Conservation (phyloP, 768 basidiomycete species). For the Leccinum olivaceopallidum region DNA sequence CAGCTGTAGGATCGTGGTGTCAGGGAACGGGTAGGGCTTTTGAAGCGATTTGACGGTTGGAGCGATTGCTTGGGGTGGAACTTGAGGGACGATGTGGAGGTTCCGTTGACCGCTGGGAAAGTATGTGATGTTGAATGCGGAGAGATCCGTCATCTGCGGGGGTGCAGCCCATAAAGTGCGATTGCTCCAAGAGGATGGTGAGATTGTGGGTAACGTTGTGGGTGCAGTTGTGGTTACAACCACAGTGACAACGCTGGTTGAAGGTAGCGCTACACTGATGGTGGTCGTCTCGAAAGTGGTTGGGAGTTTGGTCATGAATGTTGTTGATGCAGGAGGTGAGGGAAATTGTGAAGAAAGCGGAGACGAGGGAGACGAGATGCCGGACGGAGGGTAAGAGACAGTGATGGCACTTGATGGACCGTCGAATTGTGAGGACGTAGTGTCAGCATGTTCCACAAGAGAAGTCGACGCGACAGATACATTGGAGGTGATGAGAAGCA, state of each 20-base stretch:
- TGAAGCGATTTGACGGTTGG: constrained; percentile 16
- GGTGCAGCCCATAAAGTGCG: constrained; percentile 52
- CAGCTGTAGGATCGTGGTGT: constrained; percentile 55
- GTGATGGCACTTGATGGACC: background rate
- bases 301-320: constrained; percentile 12
- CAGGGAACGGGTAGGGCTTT: constrained; percentile 18
- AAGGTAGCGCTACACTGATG: background rate
- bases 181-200: constrained; percentile 15
- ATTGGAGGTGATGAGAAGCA: background rate
- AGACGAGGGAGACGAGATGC: background rate
- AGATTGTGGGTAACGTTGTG: background rate
- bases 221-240: constrained; percentile 8
- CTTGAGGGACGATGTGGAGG: constrained; percentile 52
- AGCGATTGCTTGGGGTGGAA: constrained; percentile 40
- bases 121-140: constrained; percentile 56
- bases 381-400: background rate
- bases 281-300: constrained; percentile 15
- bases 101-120: constrained; percentile 58
- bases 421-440: background rate
- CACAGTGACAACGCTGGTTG: constrained; percentile 10
- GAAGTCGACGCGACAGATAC: background rate
- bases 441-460: background rate
- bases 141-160: constrained; percentile 54
- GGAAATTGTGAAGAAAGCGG: background rate
- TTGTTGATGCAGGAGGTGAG: background rate